Evolutionary conservation across 2,329 filamentous ascomycete genomes (phyloP), one percentile per base, ranked within the genome.

Genomic region (Colletotrichum sp.): DNA sequence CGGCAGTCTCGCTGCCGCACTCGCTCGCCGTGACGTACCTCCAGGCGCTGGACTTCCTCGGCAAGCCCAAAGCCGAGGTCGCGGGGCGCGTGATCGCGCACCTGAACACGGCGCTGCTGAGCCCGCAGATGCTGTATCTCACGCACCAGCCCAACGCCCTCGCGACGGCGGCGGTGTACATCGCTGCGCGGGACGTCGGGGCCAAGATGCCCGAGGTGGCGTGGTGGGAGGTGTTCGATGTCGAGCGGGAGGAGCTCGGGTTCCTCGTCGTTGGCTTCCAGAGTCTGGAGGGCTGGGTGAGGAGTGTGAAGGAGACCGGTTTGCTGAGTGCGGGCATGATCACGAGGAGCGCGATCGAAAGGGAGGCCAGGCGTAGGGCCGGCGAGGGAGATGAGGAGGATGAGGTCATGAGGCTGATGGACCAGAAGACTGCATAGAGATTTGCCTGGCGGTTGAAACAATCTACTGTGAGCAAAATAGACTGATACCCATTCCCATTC

Each of bases 211-310:
- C 96, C 0, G 94, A 94, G 78, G 92, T 91, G 64, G 93, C 95
- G 78, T 99, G 97, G 97, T 99, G 97, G 97, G 96, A 98, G 84
- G 95, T 99, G 0, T 99, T 99, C 83, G 97, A 99, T 84, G 95
- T 97, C 9, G 96, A 98, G 80, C 90, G 97, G 67, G 97, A 99
- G 87, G 96, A 98, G 83, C 88, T 99, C 43, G 97, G 97, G 0
- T 99, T 99, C 80, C 85, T 99, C 74, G 96, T 98, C 5, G 95
- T 98, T 13, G 96, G 90, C 0, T 91, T 98, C 90, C 88, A 92
- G 77, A 98, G 96, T 80, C 87, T 98, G 71, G 93, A 94, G 77
- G 92, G 91, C 1, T 95, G 94, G 85, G 92, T 92, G 70, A 85
- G 85, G 75, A 88, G 88, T 57, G 92, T 60, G 3, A 94, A 80